Percentiles rank a stretch among this genome's conserved stretches.
Conservation (phyloP, 129 eudicot genomes). For the Erigeron canadensis region DNA sequence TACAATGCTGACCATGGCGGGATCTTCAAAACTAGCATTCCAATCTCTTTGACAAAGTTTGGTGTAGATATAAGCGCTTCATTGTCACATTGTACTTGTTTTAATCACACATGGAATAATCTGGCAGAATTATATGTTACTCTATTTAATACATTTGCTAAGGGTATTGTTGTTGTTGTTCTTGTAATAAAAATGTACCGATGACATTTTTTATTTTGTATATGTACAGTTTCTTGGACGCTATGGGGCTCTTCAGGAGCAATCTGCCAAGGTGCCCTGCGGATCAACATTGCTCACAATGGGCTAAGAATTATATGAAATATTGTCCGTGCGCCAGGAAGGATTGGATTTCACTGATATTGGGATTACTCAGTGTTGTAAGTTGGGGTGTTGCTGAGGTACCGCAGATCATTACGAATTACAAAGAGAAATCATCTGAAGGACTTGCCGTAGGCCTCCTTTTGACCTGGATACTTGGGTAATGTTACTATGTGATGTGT, state of each 20-base stretch:
- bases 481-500: background rate
- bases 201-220: constrained; percentile 1
- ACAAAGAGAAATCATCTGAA: constrained; percentile 53
- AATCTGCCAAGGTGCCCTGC: constrained; percentile 42
- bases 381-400: constrained; percentile 79
- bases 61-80: too few species aligned
- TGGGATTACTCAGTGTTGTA: constrained; percentile 61
- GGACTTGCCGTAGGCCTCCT: constrained; percentile 68
- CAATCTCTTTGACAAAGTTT: too few species aligned
- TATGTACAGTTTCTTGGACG: constrained; percentile 22
- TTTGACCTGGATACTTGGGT: constrained; percentile 76
- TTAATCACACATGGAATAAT: too few species aligned
- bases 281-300: constrained; percentile 50
- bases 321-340: constrained; percentile 58
- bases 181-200: too few species aligned
- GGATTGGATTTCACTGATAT: constrained; percentile 52
- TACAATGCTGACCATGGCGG: too few species aligned
- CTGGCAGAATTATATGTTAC: too few species aligned
- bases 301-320: constrained; percentile 54
- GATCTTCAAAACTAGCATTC: too few species aligned
- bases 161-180: background rate
- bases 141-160: background rate
- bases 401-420: constrained; percentile 73
- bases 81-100: too few species aligned
- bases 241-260: constrained; percentile 43